Evolutionary conservation across 768 basidiomycete species (phyloP), one percentile per base, ranked within the genome.

Genomic region (Tricholomella constricta): DNA sequence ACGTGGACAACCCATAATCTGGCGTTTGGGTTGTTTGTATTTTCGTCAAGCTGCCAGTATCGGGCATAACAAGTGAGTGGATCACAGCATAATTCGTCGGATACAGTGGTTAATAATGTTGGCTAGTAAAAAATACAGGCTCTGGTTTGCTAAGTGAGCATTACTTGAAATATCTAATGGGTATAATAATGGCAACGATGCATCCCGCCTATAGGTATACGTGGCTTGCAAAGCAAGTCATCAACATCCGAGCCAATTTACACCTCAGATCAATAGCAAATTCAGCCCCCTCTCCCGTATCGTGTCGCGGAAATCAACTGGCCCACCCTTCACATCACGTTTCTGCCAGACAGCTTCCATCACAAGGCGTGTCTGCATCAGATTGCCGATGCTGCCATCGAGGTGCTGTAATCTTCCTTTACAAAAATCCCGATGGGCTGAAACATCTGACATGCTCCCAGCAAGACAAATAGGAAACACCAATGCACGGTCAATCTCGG

Each of bases 401-500:
- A 81, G 76, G 26, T 64, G 69, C 22, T 80, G 76, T 43, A 89
- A 64, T 44, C 85, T 76, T 20, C 72, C 69, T 61, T 82, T 85
- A 66, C 88, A 73, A 59, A 84, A 77, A 45, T 84, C 82, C 31
- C 84, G 77, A 44, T 75, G 75, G 35, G 67, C 71, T 15, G 76
- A 80, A 65, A 86, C 82, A 66, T 89, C 84, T 40, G 87, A 81
- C 78, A 91, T 78, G 66, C 83, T 83, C 5, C 86, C 90, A 26
- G 85, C 83, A 36, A 93, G 72, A 65, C 83, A 86, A 50, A 89
- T 78, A 25, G 90, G 89, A 69, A 91, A 86, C 19, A 89, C 73
- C 36, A 91, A 68, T 7, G 80, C 77, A 51, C 87, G 81, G 66
- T 93, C 90, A 37, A 82, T 68, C 52, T 80, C 74, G 14, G 84